These are phyloP conservation scores for Chytriomyces confervae DNA, from an alignment of 192 early-diverging fungal genomes.

Conservation along the genomic window DNA sequence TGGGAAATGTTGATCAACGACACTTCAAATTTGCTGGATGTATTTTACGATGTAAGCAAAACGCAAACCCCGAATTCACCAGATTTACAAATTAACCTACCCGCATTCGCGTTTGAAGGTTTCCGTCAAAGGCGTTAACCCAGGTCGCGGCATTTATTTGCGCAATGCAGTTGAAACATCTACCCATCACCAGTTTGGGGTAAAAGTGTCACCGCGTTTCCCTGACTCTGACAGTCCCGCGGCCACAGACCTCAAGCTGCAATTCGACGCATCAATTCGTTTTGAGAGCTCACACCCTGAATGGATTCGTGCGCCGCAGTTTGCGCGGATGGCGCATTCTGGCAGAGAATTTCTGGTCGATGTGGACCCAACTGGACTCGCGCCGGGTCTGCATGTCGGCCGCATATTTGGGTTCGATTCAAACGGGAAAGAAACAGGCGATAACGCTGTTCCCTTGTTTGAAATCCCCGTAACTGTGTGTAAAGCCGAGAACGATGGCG, in stretches of 20 bases:
- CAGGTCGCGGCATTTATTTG: slow-evolving; percentile 83
- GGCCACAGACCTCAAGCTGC: slow-evolving; percentile 66
- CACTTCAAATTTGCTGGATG: neutral
- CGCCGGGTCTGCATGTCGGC: slow-evolving; percentile 79
- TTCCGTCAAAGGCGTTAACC: slow-evolving; percentile 40
- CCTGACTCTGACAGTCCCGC: slow-evolving; percentile 65
- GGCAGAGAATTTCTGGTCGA: slow-evolving; percentile 69
- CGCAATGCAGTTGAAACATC: slow-evolving; percentile 74
- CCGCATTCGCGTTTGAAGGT: slow-evolving; percentile 3
- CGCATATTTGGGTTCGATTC: slow-evolving; percentile 74
- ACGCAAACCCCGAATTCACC: neutral
- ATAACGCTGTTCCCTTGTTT: slow-evolving; percentile 50
- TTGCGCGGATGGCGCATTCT: slow-evolving; percentile 15
- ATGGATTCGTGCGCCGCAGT: slow-evolving; percentile 68
- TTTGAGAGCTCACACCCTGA: slow-evolving; percentile 64
- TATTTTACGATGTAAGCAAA: slow-evolving; percentile 1
- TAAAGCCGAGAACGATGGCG: slow-evolving; percentile 66
- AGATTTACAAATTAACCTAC: neutral
- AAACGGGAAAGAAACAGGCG: neutral
- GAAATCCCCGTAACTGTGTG: slow-evolving; percentile 86
- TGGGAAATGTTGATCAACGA: slow-evolving; percentile 37
- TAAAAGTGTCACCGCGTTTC: slow-evolving; percentile 61
- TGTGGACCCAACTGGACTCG: slow-evolving; percentile 83
- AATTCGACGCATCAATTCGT: slow-evolving; percentile 78
- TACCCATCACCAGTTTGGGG: neutral